Percentiles rank a stretch among this genome's conserved stretches.
Conservation (phyloP, 352 stramenopile species). For the Globisporangium parvum region DNA sequence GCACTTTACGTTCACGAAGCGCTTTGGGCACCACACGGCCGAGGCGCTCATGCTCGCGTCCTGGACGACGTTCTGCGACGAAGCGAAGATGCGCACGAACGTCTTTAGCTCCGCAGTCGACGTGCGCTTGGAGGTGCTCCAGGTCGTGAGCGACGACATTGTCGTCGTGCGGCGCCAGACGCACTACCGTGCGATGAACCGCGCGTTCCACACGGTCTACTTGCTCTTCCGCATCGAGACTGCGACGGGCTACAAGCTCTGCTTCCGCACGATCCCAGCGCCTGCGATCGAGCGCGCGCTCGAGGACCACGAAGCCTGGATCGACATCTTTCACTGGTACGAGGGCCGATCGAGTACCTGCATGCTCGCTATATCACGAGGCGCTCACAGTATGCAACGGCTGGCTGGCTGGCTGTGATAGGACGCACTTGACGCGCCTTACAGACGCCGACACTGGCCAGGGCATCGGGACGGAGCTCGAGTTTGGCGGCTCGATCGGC, state of each 20-base stretch:
- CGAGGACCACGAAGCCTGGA: slow-evolving; percentile 44
- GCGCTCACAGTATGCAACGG: background rate
- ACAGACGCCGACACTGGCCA: slow-evolving; percentile 18
- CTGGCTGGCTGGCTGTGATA: slow-evolving; percentile 3
- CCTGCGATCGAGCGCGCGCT: slow-evolving; percentile 40
- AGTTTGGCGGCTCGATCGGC: slow-evolving; percentile 53
- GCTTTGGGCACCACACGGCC: slow-evolving; percentile 24
- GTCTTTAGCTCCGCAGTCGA: slow-evolving; percentile 43
- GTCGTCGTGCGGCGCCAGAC: slow-evolving; percentile 53
- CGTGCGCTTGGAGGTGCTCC: slow-evolving; percentile 38
- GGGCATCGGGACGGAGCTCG: slow-evolving; percentile 24
- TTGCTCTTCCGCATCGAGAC: slow-evolving; percentile 60
- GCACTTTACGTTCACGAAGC: slow-evolving; percentile 62
- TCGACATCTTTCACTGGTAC: slow-evolving; percentile 66
- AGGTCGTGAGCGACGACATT: slow-evolving; percentile 44
- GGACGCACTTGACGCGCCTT: slow-evolving; percentile 30
- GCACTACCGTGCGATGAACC: slow-evolving; percentile 37
- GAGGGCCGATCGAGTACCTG: background rate
- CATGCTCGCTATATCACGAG: no score
- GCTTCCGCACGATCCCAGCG: slow-evolving; percentile 58
- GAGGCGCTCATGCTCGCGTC: slow-evolving; percentile 37
- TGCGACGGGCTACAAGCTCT: slow-evolving; percentile 45
- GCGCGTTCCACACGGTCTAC: slow-evolving; percentile 65
- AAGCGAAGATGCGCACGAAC: slow-evolving; percentile 41
- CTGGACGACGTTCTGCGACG: slow-evolving; percentile 41